These are phyloP conservation scores for Neostapfia colusana DNA, from an alignment of 176 grass and related monocot genomes.

Conservation along the genomic window DNA sequence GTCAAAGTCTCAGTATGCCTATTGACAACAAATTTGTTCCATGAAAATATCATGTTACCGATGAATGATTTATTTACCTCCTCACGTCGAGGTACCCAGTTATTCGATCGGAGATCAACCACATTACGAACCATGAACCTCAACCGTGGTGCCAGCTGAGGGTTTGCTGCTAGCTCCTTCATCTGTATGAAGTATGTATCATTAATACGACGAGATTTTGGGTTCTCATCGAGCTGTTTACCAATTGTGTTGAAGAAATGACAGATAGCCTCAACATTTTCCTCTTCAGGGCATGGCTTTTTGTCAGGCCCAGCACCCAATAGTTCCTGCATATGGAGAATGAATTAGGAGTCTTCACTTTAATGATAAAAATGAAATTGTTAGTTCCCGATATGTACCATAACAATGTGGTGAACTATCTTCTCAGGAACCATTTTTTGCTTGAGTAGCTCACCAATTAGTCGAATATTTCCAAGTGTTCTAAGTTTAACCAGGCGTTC, in stretches of 20 bases:
- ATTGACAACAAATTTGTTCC: neutral
- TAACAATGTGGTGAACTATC: constrained; percentile 94
- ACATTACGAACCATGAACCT: constrained; percentile 81
- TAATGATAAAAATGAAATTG: neutral
- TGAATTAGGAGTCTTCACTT: constrained; percentile 28
- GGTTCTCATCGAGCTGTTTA: constrained; percentile 86
- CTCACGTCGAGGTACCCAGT: constrained; percentile 84
- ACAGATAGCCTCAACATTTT: constrained; percentile 85
- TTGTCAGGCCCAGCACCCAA: constrained; percentile 63
- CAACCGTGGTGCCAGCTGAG: constrained; percentile 61
- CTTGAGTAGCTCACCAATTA: constrained; percentile 90
- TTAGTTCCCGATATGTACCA: constrained; percentile 48
- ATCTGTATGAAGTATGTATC: constrained; percentile 81
- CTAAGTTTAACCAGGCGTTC: constrained; percentile 67
- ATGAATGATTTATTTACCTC: constrained; percentile 57
- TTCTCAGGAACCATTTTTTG: constrained; percentile 94
- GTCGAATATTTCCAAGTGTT: constrained; percentile 80
- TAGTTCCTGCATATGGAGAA: constrained; percentile 49
- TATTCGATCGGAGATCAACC: constrained; percentile 74
- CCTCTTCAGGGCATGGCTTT: constrained; percentile 76
- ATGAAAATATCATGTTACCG: neutral
- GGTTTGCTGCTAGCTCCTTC: constrained; percentile 65
- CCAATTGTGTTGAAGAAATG: constrained; percentile 92
- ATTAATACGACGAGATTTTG: constrained; percentile 65
- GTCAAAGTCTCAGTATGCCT: neutral